phyloP scores from a whole-genome alignment of 2,329 filamentous ascomycete species.

The Penicillium sp. region DNA sequence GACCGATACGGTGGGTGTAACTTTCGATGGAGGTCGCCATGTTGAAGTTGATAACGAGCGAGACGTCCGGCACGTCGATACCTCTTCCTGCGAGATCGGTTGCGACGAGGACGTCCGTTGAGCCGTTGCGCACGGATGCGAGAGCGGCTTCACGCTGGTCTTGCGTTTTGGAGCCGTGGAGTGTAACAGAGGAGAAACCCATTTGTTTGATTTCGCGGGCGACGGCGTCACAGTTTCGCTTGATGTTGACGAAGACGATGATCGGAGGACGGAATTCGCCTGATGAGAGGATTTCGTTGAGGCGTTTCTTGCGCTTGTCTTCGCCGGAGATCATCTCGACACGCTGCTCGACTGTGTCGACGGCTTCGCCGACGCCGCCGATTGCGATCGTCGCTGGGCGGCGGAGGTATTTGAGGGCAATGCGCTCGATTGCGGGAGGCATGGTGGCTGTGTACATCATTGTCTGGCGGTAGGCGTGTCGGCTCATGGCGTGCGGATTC shows the following conservation, averaged over 20 bases:
- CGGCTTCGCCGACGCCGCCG: slow-evolving; percentile 88
- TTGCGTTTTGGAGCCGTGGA: slow-evolving; percentile 95
- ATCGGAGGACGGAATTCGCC: slow-evolving; percentile 81
- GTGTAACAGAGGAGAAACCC: slow-evolving; percentile 83
- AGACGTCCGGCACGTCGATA: slow-evolving; percentile 95
- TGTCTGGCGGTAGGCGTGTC: slow-evolving; percentile 84
- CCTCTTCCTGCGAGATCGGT: slow-evolving; percentile 93
- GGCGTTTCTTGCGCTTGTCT: slow-evolving; percentile 92
- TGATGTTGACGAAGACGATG: slow-evolving; percentile 99
- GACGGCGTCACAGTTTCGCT: slow-evolving; percentile 94
- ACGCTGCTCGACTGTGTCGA: slow-evolving; percentile 95
- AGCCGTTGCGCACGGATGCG: slow-evolving; percentile 73
- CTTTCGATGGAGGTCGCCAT: slow-evolving; percentile 91
- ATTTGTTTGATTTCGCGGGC: slow-evolving; percentile 90
- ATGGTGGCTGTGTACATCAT: slow-evolving; percentile 99
- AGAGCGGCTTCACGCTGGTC: slow-evolving; percentile 95
- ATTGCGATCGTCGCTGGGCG: slow-evolving; percentile 92
- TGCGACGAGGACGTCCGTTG: slow-evolving; percentile 84
- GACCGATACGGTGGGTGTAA: slow-evolving; percentile 94
- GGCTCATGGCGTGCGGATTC: slow-evolving; percentile 77
- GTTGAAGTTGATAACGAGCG: slow-evolving; percentile 96
- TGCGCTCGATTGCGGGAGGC: slow-evolving; percentile 86
- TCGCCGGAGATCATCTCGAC: slow-evolving; percentile 88
- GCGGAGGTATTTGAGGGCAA: slow-evolving; percentile 93
- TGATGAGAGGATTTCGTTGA: slow-evolving; percentile 82